Evolutionary conservation across 2,329 filamentous ascomycete genomes (phyloP), one percentile per base, ranked within the genome.

Genomic region (Piedraia hortae): DNA sequence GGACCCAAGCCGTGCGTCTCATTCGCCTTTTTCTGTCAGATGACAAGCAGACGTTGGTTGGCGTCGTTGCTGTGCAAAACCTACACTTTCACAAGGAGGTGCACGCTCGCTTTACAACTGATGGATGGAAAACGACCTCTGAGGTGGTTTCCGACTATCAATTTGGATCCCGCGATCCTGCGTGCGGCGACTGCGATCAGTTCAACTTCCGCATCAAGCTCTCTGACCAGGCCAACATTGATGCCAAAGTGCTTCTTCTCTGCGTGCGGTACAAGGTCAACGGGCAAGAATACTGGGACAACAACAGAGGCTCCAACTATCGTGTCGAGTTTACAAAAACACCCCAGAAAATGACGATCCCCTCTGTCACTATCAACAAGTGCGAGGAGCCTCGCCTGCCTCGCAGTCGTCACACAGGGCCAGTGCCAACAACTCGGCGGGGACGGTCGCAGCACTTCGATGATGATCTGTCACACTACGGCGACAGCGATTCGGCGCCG

Each of bases 91-190:
- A 80, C 24, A 97, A 97, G 48, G 46, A 56, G 4, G 75, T 97
- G 24, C 65, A 71, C n/a, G 82, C 77, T 43, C 66, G 85, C 22
- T 97, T 97, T 45, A 97, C 85, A 0, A 59, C 91, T 20, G 85
- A 97, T 45, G 85, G 89, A 49, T 97, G 85, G 85, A 90, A 89
- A 56, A 97, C 85, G 0, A 88, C 80, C 0, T 97, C 85, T 1
- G 85, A 97, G 42, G 72, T 93, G 2, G 58, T 59, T 16, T 82
- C 75, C n/a, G 78, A 91, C 36, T 97, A 63, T 50, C 69, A 67
- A 42, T 62, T 73, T 29, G 73, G 85, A 46, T 60, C 82, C 20
- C 62, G 65, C 19, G 62, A 70, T 18, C 52, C 51, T 3, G 19
- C 32, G 1, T 50, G 61, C 11, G 56, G 70, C 34, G 65, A 69